A percentile compares a stretch with the other conserved stretches of the same genome.
Evolutionary conservation across 1,139 yeast species (phyloP).

Genomic region (Suhomyces terraborum): DNA sequence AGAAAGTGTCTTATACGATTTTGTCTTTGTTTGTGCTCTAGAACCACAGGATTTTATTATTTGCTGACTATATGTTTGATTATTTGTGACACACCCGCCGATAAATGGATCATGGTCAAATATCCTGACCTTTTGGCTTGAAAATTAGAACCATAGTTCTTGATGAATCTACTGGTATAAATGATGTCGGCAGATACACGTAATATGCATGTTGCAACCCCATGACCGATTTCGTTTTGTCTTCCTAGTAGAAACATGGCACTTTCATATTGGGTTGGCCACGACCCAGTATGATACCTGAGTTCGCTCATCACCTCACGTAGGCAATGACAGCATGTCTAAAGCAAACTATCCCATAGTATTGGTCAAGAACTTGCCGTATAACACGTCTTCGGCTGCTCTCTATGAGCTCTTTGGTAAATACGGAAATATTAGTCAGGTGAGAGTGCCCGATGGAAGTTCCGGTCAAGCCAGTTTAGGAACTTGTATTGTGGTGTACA

Average conservation of each 20-base stretch:
- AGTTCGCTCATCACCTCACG: neutral
- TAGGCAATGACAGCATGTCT: slow-evolving; percentile 13
- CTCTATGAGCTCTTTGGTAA: slow-evolving; percentile 57
- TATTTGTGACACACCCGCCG: no score
- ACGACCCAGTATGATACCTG: slow-evolving; percentile 2
- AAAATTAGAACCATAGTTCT: no score
- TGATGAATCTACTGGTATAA: no score
- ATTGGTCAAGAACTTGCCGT: slow-evolving; percentile 61
- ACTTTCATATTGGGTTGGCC: neutral
- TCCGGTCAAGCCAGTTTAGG: slow-evolving; percentile 32
- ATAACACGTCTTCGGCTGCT: slow-evolving; percentile 47
- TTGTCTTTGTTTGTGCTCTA: no score
- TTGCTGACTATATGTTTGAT: no score
- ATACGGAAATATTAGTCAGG: slow-evolving; percentile 58
- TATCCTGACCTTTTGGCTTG: no score
- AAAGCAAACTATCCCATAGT: slow-evolving; percentile 49
- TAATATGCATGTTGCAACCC: no score
- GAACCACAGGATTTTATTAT: no score
- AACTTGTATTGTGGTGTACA: slow-evolving; percentile 60
- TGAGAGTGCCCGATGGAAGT: slow-evolving; percentile 48
- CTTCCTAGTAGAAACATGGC: neutral
- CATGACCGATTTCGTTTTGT: no score
- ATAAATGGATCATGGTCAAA: no score
- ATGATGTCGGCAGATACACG: no score
- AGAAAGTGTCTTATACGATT: no score